Base-by-base conservation (phyloP, 106 monocot species). In the Dioscorea alata region DNA sequence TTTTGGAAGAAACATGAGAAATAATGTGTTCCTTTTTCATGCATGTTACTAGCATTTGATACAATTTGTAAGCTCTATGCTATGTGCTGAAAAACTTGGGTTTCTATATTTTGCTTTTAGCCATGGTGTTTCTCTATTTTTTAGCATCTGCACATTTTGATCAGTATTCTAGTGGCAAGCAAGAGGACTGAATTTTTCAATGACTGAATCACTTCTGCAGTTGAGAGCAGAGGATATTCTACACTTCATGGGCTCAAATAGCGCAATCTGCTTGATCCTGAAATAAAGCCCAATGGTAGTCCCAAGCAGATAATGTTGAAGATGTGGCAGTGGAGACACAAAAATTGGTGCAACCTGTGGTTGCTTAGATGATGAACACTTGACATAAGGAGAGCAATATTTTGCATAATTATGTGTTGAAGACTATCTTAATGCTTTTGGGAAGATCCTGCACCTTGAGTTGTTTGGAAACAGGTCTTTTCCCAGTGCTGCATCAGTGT, bases 371-470 rank as follows among this genome's bases (percentile, higher is more conserved):
- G 72, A 99, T 93, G 99, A 99, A 99, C 64, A 93, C 92, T 34
- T 34, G 90, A 92, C 68, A 48, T 83, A 57, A 84, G 99, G 63
- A 83, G 85, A 71, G 92, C 90, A 49, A 90, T 99, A 23, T 99
- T 99, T 67, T 93, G 85, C 65, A 84, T 99, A 62, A 93, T 93
- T 16, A 93, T 99, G 90, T 33, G 99, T 67, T 10, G 99, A 99
- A 77, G 99, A 93, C 67, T 99, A 99, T 57, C 13, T 99, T 15
- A 90, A 99, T 85, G 85, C 93, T 48, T 93, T 99, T 80, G 99
- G 90, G 84, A 93, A 93, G 81, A 80, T 99, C 73, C 68, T 99
- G 53, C 81, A 79, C 57, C 73, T 93, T 17, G 80, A 83, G 75
- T 71, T 99, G 64, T 79, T 87, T 67, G 99, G 61, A 93, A 99